Evolutionary conservation across 805 yeast genomes (phyloP).

Genomic region (Candida adriatica): DNA sequence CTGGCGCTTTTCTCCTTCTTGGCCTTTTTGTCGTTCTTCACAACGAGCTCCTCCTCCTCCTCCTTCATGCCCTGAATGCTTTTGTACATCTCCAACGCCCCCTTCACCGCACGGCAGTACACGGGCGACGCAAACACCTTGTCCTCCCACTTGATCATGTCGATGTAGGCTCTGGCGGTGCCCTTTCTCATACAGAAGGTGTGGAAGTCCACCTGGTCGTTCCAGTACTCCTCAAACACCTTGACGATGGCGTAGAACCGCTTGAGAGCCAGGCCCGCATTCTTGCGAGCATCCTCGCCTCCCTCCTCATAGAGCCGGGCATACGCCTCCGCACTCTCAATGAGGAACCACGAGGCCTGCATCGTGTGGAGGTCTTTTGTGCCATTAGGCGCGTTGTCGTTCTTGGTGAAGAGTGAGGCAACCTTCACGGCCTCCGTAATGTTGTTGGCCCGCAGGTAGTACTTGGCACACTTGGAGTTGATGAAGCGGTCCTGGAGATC

Average conservation of each 20-base stretch:
- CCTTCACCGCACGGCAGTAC: slow-evolving; percentile 61
- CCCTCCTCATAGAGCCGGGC: slow-evolving; percentile 45
- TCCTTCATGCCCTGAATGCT: slow-evolving; percentile 25
- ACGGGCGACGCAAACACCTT: slow-evolving; percentile 60
- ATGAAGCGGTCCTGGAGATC: slow-evolving; percentile 90
- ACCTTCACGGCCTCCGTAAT: slow-evolving; percentile 68
- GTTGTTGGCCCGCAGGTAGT: slow-evolving; percentile 67
- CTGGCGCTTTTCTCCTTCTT: slow-evolving; percentile 37
- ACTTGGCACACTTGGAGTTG: slow-evolving; percentile 82
- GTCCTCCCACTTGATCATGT: slow-evolving; percentile 81
- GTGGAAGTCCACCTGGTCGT: slow-evolving; percentile 93
- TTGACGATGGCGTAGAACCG: slow-evolving; percentile 62
- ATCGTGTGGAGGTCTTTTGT: slow-evolving; percentile 78
- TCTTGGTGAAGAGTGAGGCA: slow-evolving; percentile 78
- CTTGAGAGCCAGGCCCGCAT: slow-evolving; percentile 71
- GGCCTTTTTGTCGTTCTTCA: slow-evolving; percentile 52
- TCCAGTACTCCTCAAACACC: slow-evolving; percentile 61
- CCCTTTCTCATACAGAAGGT: slow-evolving; percentile 87
- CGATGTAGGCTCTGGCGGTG: slow-evolving; percentile 76
- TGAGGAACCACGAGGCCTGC: slow-evolving; percentile 88
- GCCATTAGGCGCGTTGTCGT: slow-evolving; percentile 77
- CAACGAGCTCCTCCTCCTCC: slow-evolving; percentile 20
- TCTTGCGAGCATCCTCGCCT: slow-evolving; percentile 34
- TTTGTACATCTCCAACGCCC: slow-evolving; percentile 48
- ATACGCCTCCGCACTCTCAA: slow-evolving; percentile 82